Percentiles rank a stretch among this genome's conserved stretches.
phyloP scores from a whole-genome alignment of 2,329 filamentous ascomycete genomes.

The Sclerotinia trifoliorum region DNA sequence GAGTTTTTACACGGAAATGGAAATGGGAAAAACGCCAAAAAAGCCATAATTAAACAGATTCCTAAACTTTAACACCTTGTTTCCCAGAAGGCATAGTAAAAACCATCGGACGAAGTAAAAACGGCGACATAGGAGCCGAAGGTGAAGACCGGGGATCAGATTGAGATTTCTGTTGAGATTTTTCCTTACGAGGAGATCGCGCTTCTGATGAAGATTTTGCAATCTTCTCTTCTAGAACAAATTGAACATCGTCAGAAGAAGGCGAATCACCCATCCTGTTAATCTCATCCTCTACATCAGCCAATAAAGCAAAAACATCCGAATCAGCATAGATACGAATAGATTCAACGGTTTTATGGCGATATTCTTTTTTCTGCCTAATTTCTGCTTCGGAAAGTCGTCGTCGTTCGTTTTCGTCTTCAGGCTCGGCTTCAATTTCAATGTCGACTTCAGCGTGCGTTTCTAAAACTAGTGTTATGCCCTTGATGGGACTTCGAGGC shows the following conservation, averaged over 20 bases:
- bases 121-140: conserved; percentile 1
- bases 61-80: conserved; percentile 14
- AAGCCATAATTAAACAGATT: background rate
- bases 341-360: conserved; percentile 54
- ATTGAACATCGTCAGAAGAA: background rate
- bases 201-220: background rate
- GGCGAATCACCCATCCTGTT: conserved; percentile 41
- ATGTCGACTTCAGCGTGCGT: background rate
- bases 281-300: conserved; percentile 64
- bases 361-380: conserved; percentile 16
- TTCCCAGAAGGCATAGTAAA: conserved; percentile 19
- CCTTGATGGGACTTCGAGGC: conserved; percentile 47
- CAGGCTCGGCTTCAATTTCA: background rate
- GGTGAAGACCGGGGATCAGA: background rate
- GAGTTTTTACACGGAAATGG: background rate
- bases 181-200: background rate
- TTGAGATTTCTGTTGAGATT: background rate
- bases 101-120: conserved; percentile 12
- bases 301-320: conserved; percentile 64
- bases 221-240: background rate
- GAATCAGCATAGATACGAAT: conserved; percentile 68
- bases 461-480: background rate
- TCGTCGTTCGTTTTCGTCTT: background rate
- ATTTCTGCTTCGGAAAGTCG: background rate
- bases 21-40: background rate